Base-by-base conservation (phyloP, 192 early-diverging fungal species). In the Thamnidium elegans region DNA sequence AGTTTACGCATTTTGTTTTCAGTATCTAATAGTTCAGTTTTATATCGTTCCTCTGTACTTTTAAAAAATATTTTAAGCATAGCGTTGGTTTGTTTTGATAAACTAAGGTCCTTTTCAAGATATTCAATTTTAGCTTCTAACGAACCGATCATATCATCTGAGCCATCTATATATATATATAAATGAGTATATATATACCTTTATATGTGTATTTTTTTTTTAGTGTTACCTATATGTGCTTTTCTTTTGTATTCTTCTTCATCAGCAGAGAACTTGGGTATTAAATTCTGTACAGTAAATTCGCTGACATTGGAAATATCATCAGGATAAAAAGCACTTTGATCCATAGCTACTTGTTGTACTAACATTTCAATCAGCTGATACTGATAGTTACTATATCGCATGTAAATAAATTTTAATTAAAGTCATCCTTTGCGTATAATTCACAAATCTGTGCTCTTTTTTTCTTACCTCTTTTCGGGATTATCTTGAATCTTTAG, bases 401-500 rank as follows among this genome's bases (percentile, higher is more conserved):
- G 10, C 44, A 45, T 45, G 44, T 15, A 45, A 15, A 13, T 45
- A 45, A 9, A 13, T 45, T 45, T 45, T 45, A 13, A 13, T 26
- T 26, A 26, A 26, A 26, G 26, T 26, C 26, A 26, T 26, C 26
- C 26, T 26, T n/a, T 26, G 26, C 26, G 26, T 26, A 26, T 26
- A 26, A 26, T 1, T 26, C 26, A 1, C 26, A 26, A 26, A 26
- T 45, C 44, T 15, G 8, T 45, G 7, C 8, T 58, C 7, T n/a
- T 17, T 11, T 42, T 10, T 20, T 7, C 9, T 36, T 65, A 69
- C 68, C 68, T 55, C 20, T 70, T 70, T 46, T 62, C 62, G 20
- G 61, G 43, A 42, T 70, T 62, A 48, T 52, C 55, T n/a, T 48
- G 82, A 61, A 92, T 81, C 9, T 89, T 72, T 45, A 89, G 67